Conservation (phyloP, 768 basidiomycete species). For the Termitomyces heimii region DNA sequence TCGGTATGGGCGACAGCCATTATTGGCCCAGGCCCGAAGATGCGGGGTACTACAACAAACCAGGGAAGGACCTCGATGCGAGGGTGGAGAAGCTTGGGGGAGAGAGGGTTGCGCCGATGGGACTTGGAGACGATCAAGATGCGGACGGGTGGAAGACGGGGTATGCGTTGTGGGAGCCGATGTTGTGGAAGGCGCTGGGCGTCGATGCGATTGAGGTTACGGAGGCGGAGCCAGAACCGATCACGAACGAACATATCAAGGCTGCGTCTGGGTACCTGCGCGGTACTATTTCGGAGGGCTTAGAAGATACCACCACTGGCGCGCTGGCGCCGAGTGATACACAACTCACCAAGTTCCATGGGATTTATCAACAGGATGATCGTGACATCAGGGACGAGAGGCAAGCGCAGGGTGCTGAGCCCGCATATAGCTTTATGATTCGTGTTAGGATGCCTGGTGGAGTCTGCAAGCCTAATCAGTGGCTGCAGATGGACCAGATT, state of each 20-base stretch:
- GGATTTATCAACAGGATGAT: conserved; percentile 96
- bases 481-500: conserved; percentile 94
- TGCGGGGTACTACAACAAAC: conserved; percentile 97
- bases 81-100: conserved; percentile 78
- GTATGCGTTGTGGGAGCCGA: conserved; percentile 94
- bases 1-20: conserved; percentile 96
- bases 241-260: conserved; percentile 99
- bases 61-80: conserved; percentile 83
- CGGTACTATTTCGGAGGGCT: conserved; percentile 91
- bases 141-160: conserved; percentile 95
- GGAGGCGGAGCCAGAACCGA: conserved; percentile 92
- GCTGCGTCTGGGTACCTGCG: conserved; percentile 90
- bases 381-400: conserved; percentile 98
- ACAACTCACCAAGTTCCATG: conserved; percentile 97
- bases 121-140: conserved; percentile 96
- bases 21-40: conserved; percentile 99
- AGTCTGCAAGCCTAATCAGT: conserved; percentile 87
- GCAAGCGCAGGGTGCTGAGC: conserved; percentile 86
- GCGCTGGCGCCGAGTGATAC: conserved; percentile 88
- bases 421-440: conserved; percentile 98
- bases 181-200: conserved; percentile 90
- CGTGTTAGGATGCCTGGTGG: conserved; percentile 95
- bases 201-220: conserved; percentile 84
- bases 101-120: conserved; percentile 65
- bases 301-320: conserved; percentile 80